Evolutionary conservation across 331 rosid species (phyloP).

Genomic region (Pyrus hybrid): DNA sequence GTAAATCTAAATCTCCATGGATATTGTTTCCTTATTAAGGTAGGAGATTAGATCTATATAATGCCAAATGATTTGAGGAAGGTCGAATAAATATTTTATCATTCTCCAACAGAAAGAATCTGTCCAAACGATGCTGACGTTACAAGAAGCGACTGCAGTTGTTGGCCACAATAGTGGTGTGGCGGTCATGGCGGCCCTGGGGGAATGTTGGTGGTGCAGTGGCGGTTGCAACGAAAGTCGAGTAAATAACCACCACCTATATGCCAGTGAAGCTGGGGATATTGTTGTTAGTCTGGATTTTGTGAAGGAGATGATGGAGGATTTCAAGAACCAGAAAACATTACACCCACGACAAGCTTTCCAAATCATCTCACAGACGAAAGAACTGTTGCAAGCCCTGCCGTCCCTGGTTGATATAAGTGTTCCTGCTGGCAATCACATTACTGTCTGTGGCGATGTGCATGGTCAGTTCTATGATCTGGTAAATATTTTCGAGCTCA

Average conservation of each 20-base stretch:
- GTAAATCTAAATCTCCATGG: too few relatives aligned
- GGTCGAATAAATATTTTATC: too few relatives aligned
- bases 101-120: constrained; percentile 28
- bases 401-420: constrained; percentile 80
- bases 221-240: constrained; percentile 44
- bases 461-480: constrained; percentile 99
- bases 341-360: constrained; percentile 82
- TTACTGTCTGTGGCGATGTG: constrained; percentile 95
- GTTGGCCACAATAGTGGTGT: constrained; percentile 50
- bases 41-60: too few relatives aligned
- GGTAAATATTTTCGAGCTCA: constrained; percentile 89
- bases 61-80: too few relatives aligned
- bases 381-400: constrained; percentile 59
- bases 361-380: constrained; percentile 84
- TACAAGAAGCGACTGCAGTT: constrained; percentile 47
- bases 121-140: constrained; percentile 94
- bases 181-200: constrained; percentile 64
- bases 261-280: constrained; percentile 89
- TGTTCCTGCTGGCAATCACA: constrained; percentile 67
- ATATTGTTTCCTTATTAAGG: too few relatives aligned
- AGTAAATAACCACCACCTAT: constrained; percentile 54
- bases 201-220: constrained; percentile 58
- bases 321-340: constrained; percentile 80
- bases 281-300: constrained; percentile 67
- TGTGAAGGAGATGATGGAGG: constrained; percentile 93